Evolutionary conservation across 75 land plant species (phyloP).

Genomic region (Isoetes taiwanensis): DNA sequence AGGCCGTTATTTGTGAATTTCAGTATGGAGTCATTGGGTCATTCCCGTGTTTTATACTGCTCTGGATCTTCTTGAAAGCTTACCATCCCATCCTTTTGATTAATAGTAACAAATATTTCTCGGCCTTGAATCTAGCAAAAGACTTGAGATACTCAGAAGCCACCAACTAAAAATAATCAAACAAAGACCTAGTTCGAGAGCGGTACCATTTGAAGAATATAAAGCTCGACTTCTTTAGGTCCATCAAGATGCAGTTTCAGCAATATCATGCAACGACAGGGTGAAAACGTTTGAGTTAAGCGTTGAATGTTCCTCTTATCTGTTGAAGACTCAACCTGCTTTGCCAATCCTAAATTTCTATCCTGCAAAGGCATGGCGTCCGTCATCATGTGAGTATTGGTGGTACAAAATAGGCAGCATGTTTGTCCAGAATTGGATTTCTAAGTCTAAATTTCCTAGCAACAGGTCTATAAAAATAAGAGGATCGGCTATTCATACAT

Average conservation of each 20-base stretch:
- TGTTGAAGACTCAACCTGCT: constrained; percentile 84
- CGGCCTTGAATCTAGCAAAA: constrained; percentile 99
- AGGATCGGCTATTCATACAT: too few species aligned
- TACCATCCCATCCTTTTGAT: constrained; percentile 99
- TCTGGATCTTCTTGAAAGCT: constrained; percentile 96
- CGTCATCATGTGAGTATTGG: too few species aligned
- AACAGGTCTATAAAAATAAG: too few species aligned
- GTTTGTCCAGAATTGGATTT: too few species aligned
- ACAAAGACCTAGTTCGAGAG: constrained; percentile 11
- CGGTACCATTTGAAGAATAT: constrained; percentile 98
- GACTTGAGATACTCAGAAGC: too few species aligned
- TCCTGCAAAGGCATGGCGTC: too few species aligned
- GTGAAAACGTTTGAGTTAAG: constrained; percentile 90
- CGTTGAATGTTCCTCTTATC: constrained; percentile 91
- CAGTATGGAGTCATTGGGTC: constrained; percentile 67
- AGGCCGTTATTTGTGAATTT: too few species aligned
- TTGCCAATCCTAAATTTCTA: constrained; percentile 82
- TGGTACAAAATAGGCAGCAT: too few species aligned
- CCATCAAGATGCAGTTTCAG: constrained; percentile 65
- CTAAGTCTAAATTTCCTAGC: too few species aligned
- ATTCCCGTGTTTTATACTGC: constrained; percentile 89
- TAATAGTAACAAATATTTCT: constrained; percentile 90
- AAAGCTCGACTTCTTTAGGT: constrained; percentile 86
- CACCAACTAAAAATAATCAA: neutral
- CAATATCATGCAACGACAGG: constrained; percentile 93